These are phyloP conservation scores for Tuber brumale DNA, from an alignment of 495 filamentous ascomycete genomes.

Conservation along the genomic window DNA sequence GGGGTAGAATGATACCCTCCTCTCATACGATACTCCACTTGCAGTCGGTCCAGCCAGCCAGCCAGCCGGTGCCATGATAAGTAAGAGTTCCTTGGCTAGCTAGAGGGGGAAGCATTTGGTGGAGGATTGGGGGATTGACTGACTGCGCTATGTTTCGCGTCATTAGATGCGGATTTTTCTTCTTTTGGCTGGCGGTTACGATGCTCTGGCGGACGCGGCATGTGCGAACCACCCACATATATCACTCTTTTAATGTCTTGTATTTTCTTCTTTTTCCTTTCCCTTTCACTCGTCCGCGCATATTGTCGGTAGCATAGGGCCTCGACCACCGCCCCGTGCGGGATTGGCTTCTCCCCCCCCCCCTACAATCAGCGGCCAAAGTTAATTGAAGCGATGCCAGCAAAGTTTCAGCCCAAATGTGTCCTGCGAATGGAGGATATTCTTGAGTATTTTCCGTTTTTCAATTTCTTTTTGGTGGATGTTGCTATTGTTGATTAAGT, in stretches of 20 bases:
- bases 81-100: not conserved
- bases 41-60: not conserved
- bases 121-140: not conserved
- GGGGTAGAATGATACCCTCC: not conserved
- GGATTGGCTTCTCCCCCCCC: not conserved
- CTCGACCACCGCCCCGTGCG: constrained; percentile 3
- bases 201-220: constrained; percentile 3
- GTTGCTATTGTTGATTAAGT: not conserved
- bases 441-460: not conserved
- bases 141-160: constrained; percentile 26
- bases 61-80: not conserved
- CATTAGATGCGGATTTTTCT: constrained; percentile 36
- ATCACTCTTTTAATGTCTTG: not conserved
- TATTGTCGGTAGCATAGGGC: not conserved
- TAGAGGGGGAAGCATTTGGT: not conserved
- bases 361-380: not conserved
- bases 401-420: not conserved
- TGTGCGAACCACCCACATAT: constrained; percentile 6
- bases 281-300: not conserved
- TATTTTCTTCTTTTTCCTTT: not conserved
- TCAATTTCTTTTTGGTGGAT: not conserved
- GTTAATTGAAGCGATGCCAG: not conserved
- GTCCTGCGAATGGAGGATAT: not conserved
- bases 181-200: constrained; percentile 19
- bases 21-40: not conserved